Evolutionary conservation across 139 green algal species (phyloP), one percentile per base, ranked within the genome.

Genomic region (Prasinococcaceae sp.): DNA sequence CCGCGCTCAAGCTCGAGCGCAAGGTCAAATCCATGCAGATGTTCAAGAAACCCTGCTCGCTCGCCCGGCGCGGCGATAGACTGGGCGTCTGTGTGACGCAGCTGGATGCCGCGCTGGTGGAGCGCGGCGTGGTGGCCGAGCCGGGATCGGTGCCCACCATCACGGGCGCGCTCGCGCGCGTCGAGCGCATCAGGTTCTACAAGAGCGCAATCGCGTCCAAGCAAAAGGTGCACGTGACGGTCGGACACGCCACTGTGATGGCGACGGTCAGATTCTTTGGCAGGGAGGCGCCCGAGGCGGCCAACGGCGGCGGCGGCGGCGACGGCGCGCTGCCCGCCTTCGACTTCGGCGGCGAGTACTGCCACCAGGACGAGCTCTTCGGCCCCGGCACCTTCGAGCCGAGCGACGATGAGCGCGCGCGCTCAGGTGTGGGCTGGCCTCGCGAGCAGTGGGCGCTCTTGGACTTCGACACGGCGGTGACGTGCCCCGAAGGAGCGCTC

Each of bases 21-120:
- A 80, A 80, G 58, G 53, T 95, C 10, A 87, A 86, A 50, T 87
- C 73, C 57, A 92, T 97, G 65, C 88, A 97, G 63, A 78, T 89
- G 70, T 94, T 96, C 75, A 67, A 69, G 36, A 32, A 53, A 29
- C 71, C 84, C 4, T 78, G 90, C n/a, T 26, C 17, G 19, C 16
- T 1, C 2, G 56, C 56, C 30, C 20, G n/a, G 2, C 26, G 66
- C 65, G 80, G 88, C 1, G 88, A 97, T 63, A 54, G 89, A 0
- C 71, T 82, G 10, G 89, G 80, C 9, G 65, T 97, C 2, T 94
- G 85, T 49, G 77, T 96, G 5, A 83, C 86, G 0, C 70, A 92
- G 55, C 76, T 97, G 26, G 82, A 94, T 60, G 24, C 86, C 1
- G 65, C 58, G 16, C 32, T 72, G 0, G 30, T 97, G 6, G 88